Percentiles rank a stretch among this genome's conserved stretches.
phyloP scores from a whole-genome alignment of 2,329 filamentous ascomycete genomes.

The Pseudovirgaria hyperparasitica region DNA sequence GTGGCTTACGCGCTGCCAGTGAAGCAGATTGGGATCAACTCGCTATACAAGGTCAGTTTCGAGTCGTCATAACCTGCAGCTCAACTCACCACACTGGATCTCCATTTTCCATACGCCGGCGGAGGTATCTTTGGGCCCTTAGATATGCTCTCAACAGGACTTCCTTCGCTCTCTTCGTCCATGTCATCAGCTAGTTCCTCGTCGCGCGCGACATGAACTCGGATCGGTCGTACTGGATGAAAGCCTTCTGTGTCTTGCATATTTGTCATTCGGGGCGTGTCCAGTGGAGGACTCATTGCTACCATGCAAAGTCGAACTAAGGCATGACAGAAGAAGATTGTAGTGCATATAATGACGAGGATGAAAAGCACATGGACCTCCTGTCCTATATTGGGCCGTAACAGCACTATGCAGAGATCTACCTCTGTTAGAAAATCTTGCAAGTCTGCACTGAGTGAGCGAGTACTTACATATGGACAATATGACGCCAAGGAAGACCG shows the following conservation, averaged over 20 bases:
- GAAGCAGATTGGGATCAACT: constrained; percentile 68
- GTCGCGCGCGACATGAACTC: constrained; percentile 60
- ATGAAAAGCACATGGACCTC: constrained; percentile 73
- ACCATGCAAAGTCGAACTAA: constrained; percentile 62
- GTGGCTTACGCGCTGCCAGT: constrained; percentile 53
- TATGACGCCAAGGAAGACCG: constrained; percentile 45
- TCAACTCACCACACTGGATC: constrained; percentile 61
- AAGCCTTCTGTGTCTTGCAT: constrained; percentile 50
- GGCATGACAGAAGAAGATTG: constrained; percentile 70
- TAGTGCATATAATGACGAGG: constrained; percentile 59
- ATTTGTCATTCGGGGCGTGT: constrained; percentile 25
- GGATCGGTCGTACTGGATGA: constrained; percentile 60
- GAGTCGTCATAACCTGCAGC: background rate
- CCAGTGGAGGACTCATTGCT: constrained; percentile 34
- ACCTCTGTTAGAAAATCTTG: too few species aligned
- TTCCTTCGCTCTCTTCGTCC: constrained; percentile 39
- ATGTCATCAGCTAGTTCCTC: constrained; percentile 51
- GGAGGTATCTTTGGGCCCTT: constrained; percentile 40
- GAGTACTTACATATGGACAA: constrained; percentile 51
- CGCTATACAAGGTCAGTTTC: constrained; percentile 32
- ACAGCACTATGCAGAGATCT: constrained; percentile 65
- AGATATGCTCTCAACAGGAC: constrained; percentile 6
- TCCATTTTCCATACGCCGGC: constrained; percentile 77
- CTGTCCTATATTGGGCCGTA: constrained; percentile 47
- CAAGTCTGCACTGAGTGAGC: constrained; percentile 4